phyloP scores from a whole-genome alignment of 495 filamentous ascomycete species.

The Daldinia grandis region DNA sequence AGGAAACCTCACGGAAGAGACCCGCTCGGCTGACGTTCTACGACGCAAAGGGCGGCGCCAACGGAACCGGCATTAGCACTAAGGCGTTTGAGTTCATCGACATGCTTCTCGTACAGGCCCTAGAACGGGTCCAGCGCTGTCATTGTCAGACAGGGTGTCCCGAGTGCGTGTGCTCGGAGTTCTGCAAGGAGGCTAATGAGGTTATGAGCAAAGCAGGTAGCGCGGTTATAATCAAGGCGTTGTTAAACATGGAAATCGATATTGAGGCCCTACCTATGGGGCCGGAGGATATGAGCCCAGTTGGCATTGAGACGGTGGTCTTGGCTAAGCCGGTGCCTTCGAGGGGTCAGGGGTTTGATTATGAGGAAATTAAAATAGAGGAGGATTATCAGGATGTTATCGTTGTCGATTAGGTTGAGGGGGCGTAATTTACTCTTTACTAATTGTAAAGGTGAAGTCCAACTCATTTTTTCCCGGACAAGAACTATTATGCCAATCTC shows the following conservation, averaged over 20 bases:
- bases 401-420: constrained; percentile 4
- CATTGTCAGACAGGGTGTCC: constrained; percentile 81
- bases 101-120: constrained; percentile 75
- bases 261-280: constrained; percentile 83
- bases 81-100: constrained; percentile 96
- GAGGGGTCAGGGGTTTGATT: constrained; percentile 28
- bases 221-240: constrained; percentile 75
- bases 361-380: constrained; percentile 33
- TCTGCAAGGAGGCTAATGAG: constrained; percentile 86
- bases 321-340: constrained; percentile 68
- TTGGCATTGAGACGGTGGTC: constrained; percentile 86
- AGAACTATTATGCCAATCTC: too few relatives aligned
- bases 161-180: constrained; percentile 85
- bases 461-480: too few relatives aligned
- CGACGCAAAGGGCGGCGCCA: constrained; percentile 87
- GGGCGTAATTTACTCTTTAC: not conserved
- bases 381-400: constrained; percentile 24
- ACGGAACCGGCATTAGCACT: constrained; percentile 82
- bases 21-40: constrained; percentile 94
- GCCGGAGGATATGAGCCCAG: constrained; percentile 69
- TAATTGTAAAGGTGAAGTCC: not conserved
- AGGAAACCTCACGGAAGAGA: constrained; percentile 70
- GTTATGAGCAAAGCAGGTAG: constrained; percentile 94
- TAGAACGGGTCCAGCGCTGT: constrained; percentile 75
- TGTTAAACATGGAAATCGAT: constrained; percentile 80